phyloP scores from a whole-genome alignment of 306 rosid species.

The Quercus engelmannii region DNA sequence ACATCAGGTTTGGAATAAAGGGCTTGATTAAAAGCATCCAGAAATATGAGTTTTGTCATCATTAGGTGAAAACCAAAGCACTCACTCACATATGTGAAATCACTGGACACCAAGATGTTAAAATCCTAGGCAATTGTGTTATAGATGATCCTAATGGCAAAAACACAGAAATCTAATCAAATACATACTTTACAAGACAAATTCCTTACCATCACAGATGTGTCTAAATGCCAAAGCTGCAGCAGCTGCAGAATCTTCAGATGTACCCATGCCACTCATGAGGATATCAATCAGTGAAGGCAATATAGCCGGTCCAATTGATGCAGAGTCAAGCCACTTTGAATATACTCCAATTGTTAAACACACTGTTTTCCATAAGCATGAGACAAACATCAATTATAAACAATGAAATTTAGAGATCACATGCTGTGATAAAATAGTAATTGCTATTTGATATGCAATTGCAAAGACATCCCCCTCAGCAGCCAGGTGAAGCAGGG shows the following conservation, averaged over 20 bases:
- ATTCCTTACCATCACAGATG: slow-evolving; percentile 81
- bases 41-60: background rate
- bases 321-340: slow-evolving; percentile 91
- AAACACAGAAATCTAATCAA: background rate
- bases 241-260: slow-evolving; percentile 96
- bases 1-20: background rate
- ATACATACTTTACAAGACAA: slow-evolving; percentile 21
- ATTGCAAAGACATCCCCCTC: slow-evolving; percentile 15
- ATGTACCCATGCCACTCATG: slow-evolving; percentile 91
- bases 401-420: background rate
- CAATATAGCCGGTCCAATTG: slow-evolving; percentile 70
- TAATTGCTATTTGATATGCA: slow-evolving; percentile 8
- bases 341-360: slow-evolving; percentile 92
- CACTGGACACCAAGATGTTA: background rate
- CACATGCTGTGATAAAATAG: slow-evolving; percentile 7
- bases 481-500: slow-evolving; percentile 7
- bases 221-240: slow-evolving; percentile 95
- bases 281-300: slow-evolving; percentile 84
- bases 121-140: background rate
- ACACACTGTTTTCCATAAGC: slow-evolving; percentile 62
- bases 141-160: background rate
- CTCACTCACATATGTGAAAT: background rate
- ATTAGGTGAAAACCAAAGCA: background rate
- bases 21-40: background rate
- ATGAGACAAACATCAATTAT: slow-evolving; percentile 11